Conservation (phyloP, 345 rosid genomes). For the Citrus medica region DNA sequence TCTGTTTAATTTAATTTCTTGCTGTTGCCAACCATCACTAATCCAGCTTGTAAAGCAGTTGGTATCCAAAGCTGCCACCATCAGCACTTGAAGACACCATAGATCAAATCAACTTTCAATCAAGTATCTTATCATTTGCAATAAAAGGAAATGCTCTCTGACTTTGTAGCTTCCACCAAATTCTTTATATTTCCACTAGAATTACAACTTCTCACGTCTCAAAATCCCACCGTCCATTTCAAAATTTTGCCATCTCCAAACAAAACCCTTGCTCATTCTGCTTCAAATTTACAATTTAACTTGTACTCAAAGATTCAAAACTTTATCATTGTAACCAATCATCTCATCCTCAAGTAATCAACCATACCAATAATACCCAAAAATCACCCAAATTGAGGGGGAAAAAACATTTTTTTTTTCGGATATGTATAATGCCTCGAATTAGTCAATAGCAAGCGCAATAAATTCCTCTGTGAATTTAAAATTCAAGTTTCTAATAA, state of each 20-base stretch:
- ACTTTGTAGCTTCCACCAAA: background rate
- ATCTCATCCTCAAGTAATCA: background rate
- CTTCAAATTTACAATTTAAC: background rate
- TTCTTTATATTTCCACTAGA: background rate
- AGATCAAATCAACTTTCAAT: background rate
- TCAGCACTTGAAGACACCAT: background rate
- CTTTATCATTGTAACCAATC: background rate
- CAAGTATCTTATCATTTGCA: slow-evolving; percentile 2
- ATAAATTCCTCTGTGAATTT: slow-evolving; percentile 8
- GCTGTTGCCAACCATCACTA: background rate
- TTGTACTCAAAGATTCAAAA: background rate
- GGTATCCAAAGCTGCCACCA: background rate
- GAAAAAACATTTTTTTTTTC: background rate
- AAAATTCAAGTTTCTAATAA: slow-evolving; percentile 4
- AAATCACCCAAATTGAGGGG: background rate
- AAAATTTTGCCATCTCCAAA: background rate
- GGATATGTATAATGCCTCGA: background rate
- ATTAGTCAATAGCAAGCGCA: slow-evolving; percentile 3
- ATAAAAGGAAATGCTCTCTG: slow-evolving; percentile 2
- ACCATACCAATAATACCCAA: background rate
- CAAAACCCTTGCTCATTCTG: background rate
- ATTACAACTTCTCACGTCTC: slow-evolving; percentile 11
- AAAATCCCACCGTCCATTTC: slow-evolving; percentile 1
- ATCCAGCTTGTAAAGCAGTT: background rate
- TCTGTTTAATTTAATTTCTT: background rate